Conservation (phyloP, 768 basidiomycete species). For the Phlegmacium glaucopus region DNA sequence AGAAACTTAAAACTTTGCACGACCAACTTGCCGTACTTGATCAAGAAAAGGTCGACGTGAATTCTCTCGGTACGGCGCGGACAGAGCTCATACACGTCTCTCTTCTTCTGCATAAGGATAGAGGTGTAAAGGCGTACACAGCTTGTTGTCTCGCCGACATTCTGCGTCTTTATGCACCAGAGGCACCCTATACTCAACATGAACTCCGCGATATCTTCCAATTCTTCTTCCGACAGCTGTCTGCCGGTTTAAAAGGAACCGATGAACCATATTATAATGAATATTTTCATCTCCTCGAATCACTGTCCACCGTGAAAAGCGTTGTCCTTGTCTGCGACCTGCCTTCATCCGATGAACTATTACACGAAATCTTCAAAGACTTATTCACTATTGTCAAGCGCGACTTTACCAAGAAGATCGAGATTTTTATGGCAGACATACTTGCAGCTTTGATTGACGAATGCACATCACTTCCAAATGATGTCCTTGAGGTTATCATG, state of each 20-base stretch:
- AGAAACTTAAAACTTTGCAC: conserved; percentile 81
- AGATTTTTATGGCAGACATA: conserved; percentile 85
- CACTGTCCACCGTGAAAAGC: conserved; percentile 90
- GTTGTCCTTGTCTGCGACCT: conserved; percentile 93
- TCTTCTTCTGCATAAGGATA: conserved; percentile 91
- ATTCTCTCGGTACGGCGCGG: conserved; percentile 64
- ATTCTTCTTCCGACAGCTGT: conserved; percentile 90
- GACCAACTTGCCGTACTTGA: conserved; percentile 77
- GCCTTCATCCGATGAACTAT: conserved; percentile 80
- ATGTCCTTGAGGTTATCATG: conserved; percentile 79
- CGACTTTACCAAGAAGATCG: conserved; percentile 72
- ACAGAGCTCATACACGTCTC: conserved; percentile 78
- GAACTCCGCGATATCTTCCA: conserved; percentile 96
- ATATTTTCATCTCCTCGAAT: conserved; percentile 94
- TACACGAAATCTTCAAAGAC: conserved; percentile 78
- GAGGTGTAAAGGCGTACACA: conserved; percentile 91
- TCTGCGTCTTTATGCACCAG: conserved; percentile 90
- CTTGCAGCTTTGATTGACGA: conserved; percentile 90
- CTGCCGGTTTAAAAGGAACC: conserved; percentile 65
- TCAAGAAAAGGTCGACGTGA: conserved; percentile 79
- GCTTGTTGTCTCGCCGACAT: conserved; percentile 95
- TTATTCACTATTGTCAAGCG: conserved; percentile 80
- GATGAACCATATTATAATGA: conserved; percentile 87
- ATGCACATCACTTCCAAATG: conserved; percentile 66
- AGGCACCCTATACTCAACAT: conserved; percentile 88